Conservation (phyloP, 129 eudicot genomes). For the Saposhnikovia divaricata region DNA sequence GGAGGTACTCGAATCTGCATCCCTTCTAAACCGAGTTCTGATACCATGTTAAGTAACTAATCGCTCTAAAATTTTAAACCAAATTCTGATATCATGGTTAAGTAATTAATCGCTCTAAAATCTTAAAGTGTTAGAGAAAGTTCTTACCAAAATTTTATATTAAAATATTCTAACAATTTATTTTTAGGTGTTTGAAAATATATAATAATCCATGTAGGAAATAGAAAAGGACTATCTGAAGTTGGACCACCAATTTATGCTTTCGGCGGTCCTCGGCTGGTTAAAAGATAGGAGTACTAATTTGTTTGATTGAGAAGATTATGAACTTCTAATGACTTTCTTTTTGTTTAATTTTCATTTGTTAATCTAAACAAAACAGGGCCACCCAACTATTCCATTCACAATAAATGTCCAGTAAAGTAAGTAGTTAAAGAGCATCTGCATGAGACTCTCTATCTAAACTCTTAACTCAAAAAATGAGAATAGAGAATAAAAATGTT, state of each 20-base stretch:
- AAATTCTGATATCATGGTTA: no score
- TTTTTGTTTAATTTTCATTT: neutral
- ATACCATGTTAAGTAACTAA: no score
- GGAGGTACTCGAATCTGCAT: no score
- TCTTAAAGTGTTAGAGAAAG: no score
- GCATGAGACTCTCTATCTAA: no score
- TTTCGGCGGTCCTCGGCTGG: neutral
- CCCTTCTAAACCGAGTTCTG: no score
- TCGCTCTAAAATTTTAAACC: no score
- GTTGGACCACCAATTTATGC: neutral
- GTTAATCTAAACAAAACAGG: neutral
- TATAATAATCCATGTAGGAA: neutral
- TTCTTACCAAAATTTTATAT: no score
- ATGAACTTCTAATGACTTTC: neutral
- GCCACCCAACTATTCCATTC: neutral
- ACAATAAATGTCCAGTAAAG: neutral
- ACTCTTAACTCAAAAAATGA: no score
- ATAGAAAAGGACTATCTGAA: neutral
- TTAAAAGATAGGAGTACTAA: neutral
- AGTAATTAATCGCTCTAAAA: no score
- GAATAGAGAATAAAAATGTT: no score
- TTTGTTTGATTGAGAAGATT: neutral
- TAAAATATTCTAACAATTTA: no score
- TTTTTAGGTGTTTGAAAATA: neutral
- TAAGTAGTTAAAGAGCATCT: neutral